Evolutionary conservation across 441 rosid genomes (phyloP), one percentile per base, ranked within the genome.

Genomic region (Mallotus japonicus): DNA sequence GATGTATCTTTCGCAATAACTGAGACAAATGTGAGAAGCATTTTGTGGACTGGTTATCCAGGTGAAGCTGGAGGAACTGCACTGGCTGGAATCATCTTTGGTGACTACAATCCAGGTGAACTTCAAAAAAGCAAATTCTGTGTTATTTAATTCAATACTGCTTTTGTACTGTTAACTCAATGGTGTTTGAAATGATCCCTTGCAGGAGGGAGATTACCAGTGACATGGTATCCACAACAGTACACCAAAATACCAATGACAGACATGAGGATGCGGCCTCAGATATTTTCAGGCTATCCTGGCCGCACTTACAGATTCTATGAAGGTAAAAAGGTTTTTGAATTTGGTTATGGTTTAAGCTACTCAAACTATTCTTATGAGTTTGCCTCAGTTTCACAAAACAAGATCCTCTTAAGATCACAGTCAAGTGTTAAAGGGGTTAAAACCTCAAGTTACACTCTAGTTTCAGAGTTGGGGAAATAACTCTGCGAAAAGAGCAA

Each of bases 41-140:
- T 92, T 59, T 46, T 95, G 64, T 95, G 97, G 94, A 96, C 88
- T 59, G 96, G 96, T 78, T 92, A 89, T 84, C 97, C 97, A 0
- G 94, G 97, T 40, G 87, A 95, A 85, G 91, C 85, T 15, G 97
- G 97, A 58, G 96, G 93, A 13, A 63, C n/a, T 66, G 96, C 99
- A 12, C 82, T 88, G 44, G 85, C 94, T 40, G 88, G 92, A 74
- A 79, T 92, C 80, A 82, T 95, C 42, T 90, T 87, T 22, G 97
- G 96, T 22, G 93, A 89, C 51, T 89, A 95, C 78, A 95, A 91
- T 67, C 99, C 92, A 42, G 93, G 96, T 87, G 66, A 82, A 59
- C 28, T 49, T 61, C 34, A 46, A 8, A 22, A 11, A 0, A 7
- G 3, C 54, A 13, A 15, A 13, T 20, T 5, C 11, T 13, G 15